These are phyloP conservation scores for Aspergillus fumigatiaffinis DNA, from an alignment of 2,329 filamentous ascomycete genomes.

Conservation along the genomic window DNA sequence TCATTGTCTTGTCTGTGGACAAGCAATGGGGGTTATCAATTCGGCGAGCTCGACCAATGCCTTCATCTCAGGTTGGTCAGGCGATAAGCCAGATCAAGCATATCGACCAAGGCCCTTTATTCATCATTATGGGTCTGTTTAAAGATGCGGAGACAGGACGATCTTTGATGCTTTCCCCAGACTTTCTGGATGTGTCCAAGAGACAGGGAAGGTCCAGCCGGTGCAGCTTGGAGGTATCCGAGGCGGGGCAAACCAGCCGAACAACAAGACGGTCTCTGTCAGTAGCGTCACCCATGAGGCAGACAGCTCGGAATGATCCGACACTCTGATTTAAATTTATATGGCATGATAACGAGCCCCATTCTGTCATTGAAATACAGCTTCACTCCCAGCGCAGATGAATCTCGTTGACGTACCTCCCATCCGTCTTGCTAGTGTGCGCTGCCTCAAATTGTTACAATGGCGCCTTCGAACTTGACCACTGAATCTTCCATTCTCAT, in stretches of 20 bases:
- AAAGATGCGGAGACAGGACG: conserved; percentile 5
- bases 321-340: neutral
- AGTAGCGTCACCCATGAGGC: neutral
- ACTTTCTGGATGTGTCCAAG: neutral
- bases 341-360: neutral
- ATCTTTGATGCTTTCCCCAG: neutral
- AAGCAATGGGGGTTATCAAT: neutral
- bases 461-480: conserved; percentile 1
- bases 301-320: neutral
- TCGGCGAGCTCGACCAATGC: neutral
- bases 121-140: neutral
- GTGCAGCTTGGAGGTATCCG: neutral
- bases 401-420: neutral
- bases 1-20: neutral
- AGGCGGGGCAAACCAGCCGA: neutral
- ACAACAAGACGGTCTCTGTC: neutral
- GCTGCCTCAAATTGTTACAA: neutral
- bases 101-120: neutral
- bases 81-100: neutral
- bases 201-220: conserved; percentile 12
- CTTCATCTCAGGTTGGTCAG: neutral
- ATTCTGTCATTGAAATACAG: conserved; percentile 2
- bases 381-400: neutral
- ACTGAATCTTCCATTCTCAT: conserved; percentile 33
- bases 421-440: neutral